These are phyloP conservation scores for Wickerhamiella shivajii DNA, from an alignment of 805 yeast species.

Conservation along the genomic window DNA sequence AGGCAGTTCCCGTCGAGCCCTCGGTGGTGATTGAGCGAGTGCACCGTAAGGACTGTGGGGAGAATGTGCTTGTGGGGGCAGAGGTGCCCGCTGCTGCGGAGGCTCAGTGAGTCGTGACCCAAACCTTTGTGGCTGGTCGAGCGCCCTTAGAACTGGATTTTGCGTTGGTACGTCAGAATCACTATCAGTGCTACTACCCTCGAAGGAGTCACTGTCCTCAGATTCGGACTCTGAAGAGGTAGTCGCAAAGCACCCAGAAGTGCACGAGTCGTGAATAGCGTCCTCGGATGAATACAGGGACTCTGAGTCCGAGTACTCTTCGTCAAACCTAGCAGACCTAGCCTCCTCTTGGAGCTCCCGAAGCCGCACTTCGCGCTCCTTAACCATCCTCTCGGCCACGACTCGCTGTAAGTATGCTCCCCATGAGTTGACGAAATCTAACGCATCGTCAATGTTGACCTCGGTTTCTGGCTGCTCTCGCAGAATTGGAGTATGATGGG, in stretches of 20 bases:
- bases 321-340: constrained; percentile 7
- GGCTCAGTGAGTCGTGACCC: too few species aligned
- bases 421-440: constrained; percentile 23
- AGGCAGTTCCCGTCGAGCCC: too few species aligned
- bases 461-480: background rate
- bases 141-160: background rate
- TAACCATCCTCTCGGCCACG: constrained; percentile 22
- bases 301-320: constrained; percentile 5
- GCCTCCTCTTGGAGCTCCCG: constrained; percentile 7
- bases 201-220: background rate
- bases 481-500: background rate
- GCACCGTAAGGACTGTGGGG: too few species aligned
- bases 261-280: constrained; percentile 6
- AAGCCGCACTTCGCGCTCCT: constrained; percentile 15
- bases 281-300: constrained; percentile 1
- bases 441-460: constrained; percentile 19
- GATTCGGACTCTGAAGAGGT: background rate
- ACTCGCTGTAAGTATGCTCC: constrained; percentile 21
- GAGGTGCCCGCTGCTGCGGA: too few species aligned
- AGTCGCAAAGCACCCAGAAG: constrained; percentile 5
- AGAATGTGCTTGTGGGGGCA: too few species aligned
- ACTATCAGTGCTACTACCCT: background rate
- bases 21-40: too few species aligned
- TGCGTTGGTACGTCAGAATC: background rate
- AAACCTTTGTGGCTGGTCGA: background rate